Conservation (phyloP, 257 asterid genomes). For the Coffea eugenioides region DNA sequence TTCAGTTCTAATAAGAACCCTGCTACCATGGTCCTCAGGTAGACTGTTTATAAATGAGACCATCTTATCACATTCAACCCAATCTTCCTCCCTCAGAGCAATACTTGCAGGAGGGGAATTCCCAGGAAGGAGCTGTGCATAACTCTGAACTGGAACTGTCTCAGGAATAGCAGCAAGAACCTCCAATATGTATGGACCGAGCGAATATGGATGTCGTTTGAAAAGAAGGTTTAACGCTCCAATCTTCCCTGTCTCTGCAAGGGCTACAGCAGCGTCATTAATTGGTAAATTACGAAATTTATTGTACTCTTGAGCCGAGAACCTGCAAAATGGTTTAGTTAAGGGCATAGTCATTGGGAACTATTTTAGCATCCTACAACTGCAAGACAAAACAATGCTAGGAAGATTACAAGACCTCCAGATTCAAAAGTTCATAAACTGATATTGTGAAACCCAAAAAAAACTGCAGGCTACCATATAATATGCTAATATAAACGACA, state of each 20-base stretch:
- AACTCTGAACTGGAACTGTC: slow-evolving; percentile 86
- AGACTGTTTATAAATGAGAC: slow-evolving; percentile 43
- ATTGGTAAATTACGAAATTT: slow-evolving; percentile 70
- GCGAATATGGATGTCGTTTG: slow-evolving; percentile 89
- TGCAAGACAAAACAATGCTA: slow-evolving; percentile 19
- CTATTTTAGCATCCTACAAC: slow-evolving; percentile 21
- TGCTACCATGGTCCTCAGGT: slow-evolving; percentile 41
- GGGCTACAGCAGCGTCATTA: slow-evolving; percentile 62
- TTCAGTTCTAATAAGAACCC: slow-evolving; percentile 67
- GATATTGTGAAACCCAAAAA: not conserved
- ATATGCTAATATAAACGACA: not conserved
- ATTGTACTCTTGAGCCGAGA: slow-evolving; percentile 78
- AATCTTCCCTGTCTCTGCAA: slow-evolving; percentile 92
- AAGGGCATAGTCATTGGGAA: slow-evolving; percentile 59
- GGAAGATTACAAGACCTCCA: not conserved
- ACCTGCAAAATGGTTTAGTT: slow-evolving; percentile 78
- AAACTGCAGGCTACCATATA: not conserved
- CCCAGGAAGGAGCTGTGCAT: slow-evolving; percentile 92
- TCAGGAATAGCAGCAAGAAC: slow-evolving; percentile 96
- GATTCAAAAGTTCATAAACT: not conserved
- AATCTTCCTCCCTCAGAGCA: slow-evolving; percentile 77
- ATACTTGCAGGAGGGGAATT: slow-evolving; percentile 62
- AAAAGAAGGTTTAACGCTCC: slow-evolving; percentile 92
- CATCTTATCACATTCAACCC: slow-evolving; percentile 90
- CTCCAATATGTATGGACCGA: slow-evolving; percentile 72